Base-by-base conservation (phyloP, 2,329 filamentous ascomycete species). In the Diaporthe longicolla region DNA sequence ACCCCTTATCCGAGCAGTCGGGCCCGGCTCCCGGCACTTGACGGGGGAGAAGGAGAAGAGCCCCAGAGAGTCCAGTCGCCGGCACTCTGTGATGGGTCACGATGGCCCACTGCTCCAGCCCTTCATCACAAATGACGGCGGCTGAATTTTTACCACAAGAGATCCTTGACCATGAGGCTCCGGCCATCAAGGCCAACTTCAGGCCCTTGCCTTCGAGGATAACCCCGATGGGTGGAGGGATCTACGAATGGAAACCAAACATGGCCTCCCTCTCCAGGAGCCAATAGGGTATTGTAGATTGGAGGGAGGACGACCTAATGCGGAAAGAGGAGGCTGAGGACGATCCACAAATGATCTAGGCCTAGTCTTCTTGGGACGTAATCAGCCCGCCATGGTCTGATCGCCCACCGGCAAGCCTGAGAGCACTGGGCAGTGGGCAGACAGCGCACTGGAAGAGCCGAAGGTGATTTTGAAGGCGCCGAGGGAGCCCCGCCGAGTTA, bases 201-300 rank as follows among this genome's bases (percentile, higher is more conserved):
- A 35, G 63, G 63, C 26, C 32, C 55, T 29, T 55, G 66, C 55
- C 35, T 65, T 70, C 50, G 63, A 70, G 70, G 59, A 63, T 26
- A n/a, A 65, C 9, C 43, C 58, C 57, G 24, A 54, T 37, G 43
- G 21, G 45, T 63, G 43, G 70, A 63, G 57, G 50, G 58, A 45
- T 63, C 70, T 26, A 17, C 70, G 17, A 35, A 55, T 32, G 63
- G 52, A 43, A 63, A 69, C 57, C 66, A 61, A 68, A 48, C 59
- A 35, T 13, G 50, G 35, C 54, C 43, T 24, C 59, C 29, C 50
- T 45, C 19, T 24, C 11, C 15, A 17, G 26, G n/a, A 15, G 68
- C 74, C 74, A 75, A 75, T 75, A 19, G 72, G 59, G 72, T 75
- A 43, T 75, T 74, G 70, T 72, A 71, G 43, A 61, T 50, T 48